These are phyloP conservation scores for Mycena haematopus DNA, from an alignment of 768 basidiomycete species.

Conservation along the genomic window DNA sequence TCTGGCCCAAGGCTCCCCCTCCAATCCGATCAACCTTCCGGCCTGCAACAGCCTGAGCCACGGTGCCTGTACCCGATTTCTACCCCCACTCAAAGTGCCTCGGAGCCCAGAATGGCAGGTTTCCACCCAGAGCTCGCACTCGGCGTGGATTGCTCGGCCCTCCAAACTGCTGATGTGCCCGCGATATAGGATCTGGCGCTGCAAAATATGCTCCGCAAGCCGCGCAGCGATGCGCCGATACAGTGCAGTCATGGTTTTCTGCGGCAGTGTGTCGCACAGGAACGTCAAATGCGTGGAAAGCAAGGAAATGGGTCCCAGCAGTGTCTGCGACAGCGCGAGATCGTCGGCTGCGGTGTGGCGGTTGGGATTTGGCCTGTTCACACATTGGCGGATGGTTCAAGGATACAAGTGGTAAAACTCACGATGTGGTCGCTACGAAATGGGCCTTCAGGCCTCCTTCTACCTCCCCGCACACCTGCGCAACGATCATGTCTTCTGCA, in stretches of 20 bases:
- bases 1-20: conserved; percentile 57
- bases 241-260: conserved; percentile 58
- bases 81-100: conserved; percentile 51
- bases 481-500: conserved; percentile 89
- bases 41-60: conserved; percentile 80
- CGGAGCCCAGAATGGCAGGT: conserved; percentile 69
- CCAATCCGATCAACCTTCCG: conserved; percentile 67
- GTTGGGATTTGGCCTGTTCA: conserved; percentile 32
- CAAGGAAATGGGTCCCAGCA: conserved; percentile 78
- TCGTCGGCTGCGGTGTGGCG: conserved; percentile 37
- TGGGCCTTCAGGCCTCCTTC: conserved; percentile 78
- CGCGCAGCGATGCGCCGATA: conserved; percentile 79
- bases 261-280: conserved; percentile 69
- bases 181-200: conserved; percentile 82
- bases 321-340: conserved; percentile 66
- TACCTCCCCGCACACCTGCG: conserved; percentile 83
- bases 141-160: conserved; percentile 66
- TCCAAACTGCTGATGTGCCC: conserved; percentile 68
- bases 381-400: background rate
- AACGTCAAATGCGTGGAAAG: conserved; percentile 81
- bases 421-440: conserved; percentile 59
- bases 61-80: conserved; percentile 67
- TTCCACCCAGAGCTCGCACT: conserved; percentile 86
- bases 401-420: conserved; percentile 27
- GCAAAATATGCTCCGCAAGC: conserved; percentile 79